Evolutionary conservation across 495 filamentous ascomycete genomes (phyloP), one percentile per base, ranked within the genome.

Genomic region (Tuber calosporum): DNA sequence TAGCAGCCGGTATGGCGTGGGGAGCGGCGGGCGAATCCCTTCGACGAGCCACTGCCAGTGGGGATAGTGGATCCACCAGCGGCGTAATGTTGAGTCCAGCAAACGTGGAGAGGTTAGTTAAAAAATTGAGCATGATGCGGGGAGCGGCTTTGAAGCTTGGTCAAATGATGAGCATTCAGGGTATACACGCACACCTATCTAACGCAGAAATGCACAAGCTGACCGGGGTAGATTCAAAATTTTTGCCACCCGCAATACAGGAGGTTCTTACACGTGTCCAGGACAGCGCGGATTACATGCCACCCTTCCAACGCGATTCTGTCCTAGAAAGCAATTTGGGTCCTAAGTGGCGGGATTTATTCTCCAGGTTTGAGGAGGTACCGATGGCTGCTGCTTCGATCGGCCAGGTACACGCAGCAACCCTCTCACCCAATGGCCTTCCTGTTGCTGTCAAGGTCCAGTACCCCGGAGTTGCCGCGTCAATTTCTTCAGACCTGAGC

Each of bases 231-330:
- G 94, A 99, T 82, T 88, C 92, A n/a, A 97, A 97, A 81, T 92
- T 98, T 90, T 87, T 99, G 0, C 95, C 95, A 6, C 88, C 86
- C 2, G 87, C 91, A 0, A 92, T 99, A 40, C 89, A 93, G 70
- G 87, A 93, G 77, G 92, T 99, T 41, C 86, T 99, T 26, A 92
- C 95, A 80, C 89, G 95, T 1, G 96, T 99, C 0, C 95, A 99
- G 82, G 96, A 99, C 83, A 91, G 92, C 68, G 95, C 95, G 36
- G 95, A 99, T 82, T 99, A 97, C 84, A 99, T 99, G 95, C 95
- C 95, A 1, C 87, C 90, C 37, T 94, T 89, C 73, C 95, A 99
- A 81, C 91, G 94, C 9, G 88, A 99, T 81, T 87, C 89, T 73
- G 95, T 98, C 13, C 85, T 99, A 0, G 79, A 85, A 0, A 83